Evolutionary conservation across 164 flowering plant genomes (phyloP), one percentile per base, ranked within the genome.

Genomic region (Nymphaea colorata): DNA sequence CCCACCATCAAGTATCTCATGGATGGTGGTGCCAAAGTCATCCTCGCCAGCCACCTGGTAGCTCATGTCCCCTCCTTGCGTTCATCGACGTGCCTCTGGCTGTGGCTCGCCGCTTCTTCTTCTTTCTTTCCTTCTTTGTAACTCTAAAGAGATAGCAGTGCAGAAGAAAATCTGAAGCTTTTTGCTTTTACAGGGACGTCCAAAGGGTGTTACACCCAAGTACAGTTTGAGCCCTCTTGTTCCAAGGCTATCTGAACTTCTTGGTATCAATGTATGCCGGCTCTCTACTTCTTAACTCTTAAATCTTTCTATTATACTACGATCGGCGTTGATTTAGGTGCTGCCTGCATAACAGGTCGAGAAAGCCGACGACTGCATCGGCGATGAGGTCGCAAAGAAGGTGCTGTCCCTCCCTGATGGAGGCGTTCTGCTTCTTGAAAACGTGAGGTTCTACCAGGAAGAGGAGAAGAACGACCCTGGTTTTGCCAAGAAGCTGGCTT

Each of bases 391-490:
- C 41, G 93, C 85, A 71, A 87, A 87, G 71, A 43, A 82, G 75
- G 91, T 90, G n/a, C 85, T 85, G 67, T 66, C 87, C 25, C 85
- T 87, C 44, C 88, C 91, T n/a, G 88, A 90, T 6, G 96, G 96
- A 12, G 87, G 93, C 66, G 93, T 90, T 75, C 86, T 90, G 62
- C 93, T 90, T 72, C 87, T 90, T 70, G 96, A 90, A 73, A 90
- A 89, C 70, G 96, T 89, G 64, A 80, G 96, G 79, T 89, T 89
- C 70, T 82, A 89, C 79, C 84, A 85, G 80, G 96, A 87, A 76
- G 96, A 89, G 74, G 96, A 89, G 75, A 86, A 89, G 80, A 89
- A 89, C 69, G 96, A 86, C 0, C 93, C 93, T 1, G 93, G 83
- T 68, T 85, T 83, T 67, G 96, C 96, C 18, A 87, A 87, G 81